These are phyloP conservation scores for Sarocladium brachiariae DNA, from an alignment of 2,329 filamentous ascomycete genomes.

Conservation along the genomic window DNA sequence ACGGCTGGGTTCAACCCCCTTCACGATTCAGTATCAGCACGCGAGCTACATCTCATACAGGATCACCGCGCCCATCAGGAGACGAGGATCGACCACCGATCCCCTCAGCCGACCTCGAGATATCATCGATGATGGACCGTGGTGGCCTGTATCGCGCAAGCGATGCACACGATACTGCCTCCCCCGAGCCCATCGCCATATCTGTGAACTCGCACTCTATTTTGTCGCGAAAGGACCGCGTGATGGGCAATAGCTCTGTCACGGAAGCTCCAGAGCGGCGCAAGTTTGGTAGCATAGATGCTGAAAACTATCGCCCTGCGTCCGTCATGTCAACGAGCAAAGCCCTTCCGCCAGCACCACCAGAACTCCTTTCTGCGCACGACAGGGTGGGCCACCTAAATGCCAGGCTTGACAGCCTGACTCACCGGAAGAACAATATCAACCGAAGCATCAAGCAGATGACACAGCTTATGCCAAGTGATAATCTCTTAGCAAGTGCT, in stretches of 20 bases:
- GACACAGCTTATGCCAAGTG: constrained; percentile 68
- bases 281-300: neutral
- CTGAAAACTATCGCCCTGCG: neutral
- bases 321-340: constrained; percentile 43
- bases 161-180: neutral
- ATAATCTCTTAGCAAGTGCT: constrained; percentile 59
- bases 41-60: constrained; percentile 42
- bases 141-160: constrained; percentile 18
- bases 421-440: constrained; percentile 64
- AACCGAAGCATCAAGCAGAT: constrained; percentile 67
- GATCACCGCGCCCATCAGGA: constrained; percentile 19
- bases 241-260: too few species aligned
- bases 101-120: constrained; percentile 15
- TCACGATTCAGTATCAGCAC: constrained; percentile 61
- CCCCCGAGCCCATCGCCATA: constrained; percentile 21
- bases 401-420: constrained; percentile 57
- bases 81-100: constrained; percentile 20
- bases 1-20: constrained; percentile 42
- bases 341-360: constrained; percentile 53
- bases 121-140: constrained; percentile 24
- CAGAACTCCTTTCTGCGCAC: constrained; percentile 47
- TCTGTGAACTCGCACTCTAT: constrained; percentile 19
- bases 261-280: too few species aligned
- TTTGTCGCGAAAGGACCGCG: neutral
- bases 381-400: constrained; percentile 63